Evolutionary conservation across 768 basidiomycete genomes (phyloP).

Genomic region (Nevesoporus exiguus): DNA sequence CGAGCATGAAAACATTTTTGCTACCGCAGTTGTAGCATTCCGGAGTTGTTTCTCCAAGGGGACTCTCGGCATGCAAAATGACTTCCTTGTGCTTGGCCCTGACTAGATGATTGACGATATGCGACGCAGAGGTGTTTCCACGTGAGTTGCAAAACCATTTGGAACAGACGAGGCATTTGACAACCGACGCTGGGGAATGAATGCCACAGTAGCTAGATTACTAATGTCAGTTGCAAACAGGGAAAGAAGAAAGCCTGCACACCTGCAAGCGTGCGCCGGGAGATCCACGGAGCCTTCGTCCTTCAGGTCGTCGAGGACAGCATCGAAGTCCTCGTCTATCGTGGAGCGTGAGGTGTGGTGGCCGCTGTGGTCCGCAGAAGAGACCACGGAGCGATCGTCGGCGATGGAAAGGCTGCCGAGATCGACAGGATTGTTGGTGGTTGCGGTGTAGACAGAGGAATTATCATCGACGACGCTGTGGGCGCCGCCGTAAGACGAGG

Average conservation of each 20-base stretch:
- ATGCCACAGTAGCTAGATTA: slow-evolving; percentile 89
- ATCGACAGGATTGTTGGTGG: slow-evolving; percentile 59
- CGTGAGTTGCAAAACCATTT: slow-evolving; percentile 99
- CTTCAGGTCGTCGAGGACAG: slow-evolving; percentile 84
- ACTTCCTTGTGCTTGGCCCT: slow-evolving; percentile 99
- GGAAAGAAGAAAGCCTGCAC: slow-evolving; percentile 21
- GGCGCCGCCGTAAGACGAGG: slow-evolving; percentile 71
- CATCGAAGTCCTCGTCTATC: slow-evolving; percentile 85
- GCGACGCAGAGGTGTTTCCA: slow-evolving; percentile 95
- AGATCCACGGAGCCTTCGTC: slow-evolving; percentile 75
- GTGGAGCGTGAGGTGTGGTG: slow-evolving; percentile 33
- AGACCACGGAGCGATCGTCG: slow-evolving; percentile 53
- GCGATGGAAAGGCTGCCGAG: slow-evolving; percentile 63
- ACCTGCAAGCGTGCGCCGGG: slow-evolving; percentile 96
- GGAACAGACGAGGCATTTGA: slow-evolving; percentile 87
- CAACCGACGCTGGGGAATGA: slow-evolving; percentile 94
- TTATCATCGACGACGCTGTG: slow-evolving; percentile 74
- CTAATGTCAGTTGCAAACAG: slow-evolving; percentile 9
- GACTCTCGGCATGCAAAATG: slow-evolving; percentile 90
- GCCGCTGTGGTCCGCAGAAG: slow-evolving; percentile 38
- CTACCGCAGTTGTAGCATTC: slow-evolving; percentile 99
- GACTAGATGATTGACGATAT: slow-evolving; percentile 98
- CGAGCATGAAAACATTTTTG: slow-evolving; percentile 99
- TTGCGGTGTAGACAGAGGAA: slow-evolving; percentile 77
- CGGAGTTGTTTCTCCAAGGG: slow-evolving; percentile 94